A percentile compares a stretch with the other conserved stretches of the same genome.
Evolutionary conservation across 805 yeast species (phyloP).

Genomic region (Torulaspora maleeae): DNA sequence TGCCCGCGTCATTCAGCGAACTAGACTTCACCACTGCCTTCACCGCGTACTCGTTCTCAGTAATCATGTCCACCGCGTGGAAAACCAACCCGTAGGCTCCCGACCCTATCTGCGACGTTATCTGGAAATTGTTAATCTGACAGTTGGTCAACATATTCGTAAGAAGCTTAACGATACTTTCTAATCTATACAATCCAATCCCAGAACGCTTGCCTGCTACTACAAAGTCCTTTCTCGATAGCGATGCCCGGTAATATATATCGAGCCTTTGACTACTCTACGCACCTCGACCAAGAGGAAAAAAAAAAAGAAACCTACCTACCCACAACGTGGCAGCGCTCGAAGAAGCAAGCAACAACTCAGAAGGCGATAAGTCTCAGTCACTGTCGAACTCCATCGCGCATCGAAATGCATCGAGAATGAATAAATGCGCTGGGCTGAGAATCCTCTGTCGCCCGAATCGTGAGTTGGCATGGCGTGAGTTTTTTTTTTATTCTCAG

Average conservation of each 20-base stretch:
- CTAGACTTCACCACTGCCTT: constrained; percentile 58
- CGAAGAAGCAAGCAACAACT: background rate
- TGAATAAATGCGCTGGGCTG: background rate
- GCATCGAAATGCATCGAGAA: background rate
- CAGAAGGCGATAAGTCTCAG: background rate
- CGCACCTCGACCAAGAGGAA: no score
- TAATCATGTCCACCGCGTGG: constrained; percentile 52
- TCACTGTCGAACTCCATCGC: background rate
- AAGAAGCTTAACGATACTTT: constrained; percentile 1
- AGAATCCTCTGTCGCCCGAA: background rate
- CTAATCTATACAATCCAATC: no score
- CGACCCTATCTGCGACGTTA: constrained; percentile 45
- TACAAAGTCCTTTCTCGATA: background rate
- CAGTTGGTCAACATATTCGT: constrained; percentile 17
- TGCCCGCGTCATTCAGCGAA: constrained; percentile 28
- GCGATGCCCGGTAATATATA: background rate
- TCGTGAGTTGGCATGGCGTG: background rate
- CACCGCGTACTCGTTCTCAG: constrained; percentile 57
- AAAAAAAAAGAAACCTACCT: no score
- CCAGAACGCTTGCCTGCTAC: no score
- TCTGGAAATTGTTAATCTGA: constrained; percentile 41
- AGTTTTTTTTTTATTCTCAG: background rate
- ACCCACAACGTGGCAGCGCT: no score
- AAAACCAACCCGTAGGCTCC: constrained; percentile 86
- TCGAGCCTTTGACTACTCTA: no score